Percentiles rank a stretch among this genome's conserved stretches.
Conservation (phyloP, 495 filamentous ascomycete species). For the Daldinia grandis region DNA sequence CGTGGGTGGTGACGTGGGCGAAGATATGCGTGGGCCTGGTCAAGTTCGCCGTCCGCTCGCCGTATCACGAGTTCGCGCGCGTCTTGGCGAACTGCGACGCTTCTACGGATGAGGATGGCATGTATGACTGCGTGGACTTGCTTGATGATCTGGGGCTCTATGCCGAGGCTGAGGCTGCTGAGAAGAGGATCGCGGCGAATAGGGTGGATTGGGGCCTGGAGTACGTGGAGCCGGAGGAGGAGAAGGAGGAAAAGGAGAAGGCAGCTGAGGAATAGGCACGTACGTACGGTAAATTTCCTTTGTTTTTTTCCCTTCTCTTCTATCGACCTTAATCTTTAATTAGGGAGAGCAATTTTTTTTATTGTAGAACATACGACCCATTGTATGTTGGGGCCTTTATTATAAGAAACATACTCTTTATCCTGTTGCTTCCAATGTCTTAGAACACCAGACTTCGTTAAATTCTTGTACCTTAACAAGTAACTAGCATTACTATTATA, state of each 20-base stretch:
- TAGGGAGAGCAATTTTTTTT: neutral
- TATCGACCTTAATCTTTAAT: neutral
- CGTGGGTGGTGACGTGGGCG: constrained; percentile 45
- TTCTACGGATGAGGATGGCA: neutral
- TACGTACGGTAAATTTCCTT: neutral
- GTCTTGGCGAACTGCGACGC: constrained; percentile 20
- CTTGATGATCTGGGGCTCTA: constrained; percentile 35
- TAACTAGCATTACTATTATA: too few species aligned
- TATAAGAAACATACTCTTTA: too few species aligned
- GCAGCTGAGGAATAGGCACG: neutral
- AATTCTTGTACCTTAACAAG: too few species aligned
- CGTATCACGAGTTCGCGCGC: constrained; percentile 17
- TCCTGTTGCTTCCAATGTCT: too few species aligned
- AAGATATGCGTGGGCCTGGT: constrained; percentile 46
- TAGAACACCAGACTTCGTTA: too few species aligned
- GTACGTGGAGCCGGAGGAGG: neutral
- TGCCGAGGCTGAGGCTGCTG: constrained; percentile 26
- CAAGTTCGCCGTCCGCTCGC: constrained; percentile 29
- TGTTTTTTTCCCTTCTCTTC: neutral
- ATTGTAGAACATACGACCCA: too few species aligned
- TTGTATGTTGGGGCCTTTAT: too few species aligned
- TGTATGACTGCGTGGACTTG: constrained; percentile 38
- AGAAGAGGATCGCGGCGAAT: constrained; percentile 13
- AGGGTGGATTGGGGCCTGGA: neutral
- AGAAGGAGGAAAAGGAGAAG: neutral